Evolutionary conservation across 202 grass and related monocot genomes (phyloP), one percentile per base, ranked within the genome.

Genomic region (Carex sylvatica): DNA sequence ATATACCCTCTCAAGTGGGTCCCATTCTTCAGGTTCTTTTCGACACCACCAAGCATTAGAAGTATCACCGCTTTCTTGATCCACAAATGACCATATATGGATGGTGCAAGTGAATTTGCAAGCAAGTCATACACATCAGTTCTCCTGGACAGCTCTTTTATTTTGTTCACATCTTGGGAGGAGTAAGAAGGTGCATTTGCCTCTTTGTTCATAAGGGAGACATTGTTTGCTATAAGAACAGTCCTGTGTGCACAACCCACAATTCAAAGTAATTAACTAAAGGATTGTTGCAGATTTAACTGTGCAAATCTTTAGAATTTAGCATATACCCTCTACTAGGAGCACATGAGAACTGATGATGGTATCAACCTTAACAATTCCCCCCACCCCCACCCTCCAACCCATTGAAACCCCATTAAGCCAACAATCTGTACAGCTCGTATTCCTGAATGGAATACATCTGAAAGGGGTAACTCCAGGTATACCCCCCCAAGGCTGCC

Each of bases 1-100:
- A 89, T 91, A 74, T 75, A 98, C 96, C 95, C 96, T 92, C 96
- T 95, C 86, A 98, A 95, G 84, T 98, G 96, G 83, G 96, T 98
- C 82, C 96, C 96, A 85, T 98, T 98, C 83, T 95, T 93, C 33
- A 98, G 79, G 91, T 93, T 93, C 86, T 98, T 98, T 83, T 98
- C 96, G 15, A 93, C 91, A 9, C 95, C 95, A 83, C 95, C 91
- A 74, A 98, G 95, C 95, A 98, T 98, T 70, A 98, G 79, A 49
- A 98, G 88, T 35, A 98, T 78, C 9, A 98, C 95, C 6, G 95
- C 95, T 77, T 95, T 98, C 86, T 98, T 98, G 82, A 98, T 95
- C 92, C 92, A 98, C 16, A 86, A 26, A 75, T 98, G 95, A 35
- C 95, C 95, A 52, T 98, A 98, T 83, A 95, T 98, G 40, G 92